Evolutionary conservation across 176 grass and related monocot genomes (phyloP).

Genomic region (Oryza meridionalis): DNA sequence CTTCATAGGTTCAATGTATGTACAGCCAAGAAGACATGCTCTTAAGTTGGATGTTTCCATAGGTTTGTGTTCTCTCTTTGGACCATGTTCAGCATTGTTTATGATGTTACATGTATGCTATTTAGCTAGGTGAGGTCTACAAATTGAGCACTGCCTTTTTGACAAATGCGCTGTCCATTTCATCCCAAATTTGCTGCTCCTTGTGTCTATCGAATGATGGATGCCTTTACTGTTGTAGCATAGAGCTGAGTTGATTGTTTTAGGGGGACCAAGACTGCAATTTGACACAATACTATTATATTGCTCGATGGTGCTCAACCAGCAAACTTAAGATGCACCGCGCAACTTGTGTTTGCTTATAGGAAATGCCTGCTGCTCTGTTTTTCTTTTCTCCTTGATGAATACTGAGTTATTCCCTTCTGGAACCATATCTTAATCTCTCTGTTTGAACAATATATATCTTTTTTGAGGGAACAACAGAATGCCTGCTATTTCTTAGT

Average conservation of each 20-base stretch:
- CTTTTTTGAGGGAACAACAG: not conserved
- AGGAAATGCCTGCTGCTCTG: conserved; percentile 8
- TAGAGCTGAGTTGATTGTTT: conserved; percentile 37
- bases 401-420: conserved; percentile 17
- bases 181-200: conserved; percentile 33
- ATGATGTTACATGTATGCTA: conserved; percentile 36
- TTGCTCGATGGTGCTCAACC: conserved; percentile 41
- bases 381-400: not conserved
- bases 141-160: conserved; percentile 43
- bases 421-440: not conserved
- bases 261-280: conserved; percentile 39
- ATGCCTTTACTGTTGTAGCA: conserved; percentile 11
- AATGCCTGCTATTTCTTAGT: not conserved
- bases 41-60: conserved; percentile 38
- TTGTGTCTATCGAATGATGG: conserved; percentile 26
- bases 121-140: conserved; percentile 30
- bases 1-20: conserved; percentile 43
- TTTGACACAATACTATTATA: conserved; percentile 1
- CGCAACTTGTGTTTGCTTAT: conserved; percentile 15
- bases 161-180: conserved; percentile 30
- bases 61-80: conserved; percentile 38
- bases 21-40: conserved; percentile 20
- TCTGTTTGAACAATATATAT: not conserved
- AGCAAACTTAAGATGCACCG: conserved; percentile 13
- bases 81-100: conserved; percentile 40